These are phyloP conservation scores for Pisolithus tinctorius DNA, from an alignment of 768 basidiomycete species.

Conservation along the genomic window DNA sequence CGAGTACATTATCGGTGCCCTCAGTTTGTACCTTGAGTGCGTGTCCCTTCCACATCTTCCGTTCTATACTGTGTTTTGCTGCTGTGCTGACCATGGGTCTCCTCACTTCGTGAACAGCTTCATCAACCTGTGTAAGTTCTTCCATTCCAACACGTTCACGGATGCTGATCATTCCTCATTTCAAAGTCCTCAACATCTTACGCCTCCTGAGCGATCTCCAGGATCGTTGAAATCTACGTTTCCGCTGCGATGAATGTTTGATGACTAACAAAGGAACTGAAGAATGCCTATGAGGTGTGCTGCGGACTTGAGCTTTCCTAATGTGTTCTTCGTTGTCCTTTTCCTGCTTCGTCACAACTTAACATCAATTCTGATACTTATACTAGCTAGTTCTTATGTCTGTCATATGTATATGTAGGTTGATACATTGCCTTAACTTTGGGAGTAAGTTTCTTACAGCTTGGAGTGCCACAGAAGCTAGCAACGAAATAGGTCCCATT, in stretches of 20 bases:
- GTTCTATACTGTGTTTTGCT: not conserved
- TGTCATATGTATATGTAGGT: not conserved
- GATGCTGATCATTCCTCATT: not conserved
- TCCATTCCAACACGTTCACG: not conserved
- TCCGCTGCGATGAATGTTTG: not conserved
- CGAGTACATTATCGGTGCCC: conserved; percentile 86
- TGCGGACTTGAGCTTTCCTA: too few species aligned
- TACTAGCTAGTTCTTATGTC: not conserved
- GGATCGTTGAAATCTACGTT: conserved; percentile 27
- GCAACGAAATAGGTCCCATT: too few species aligned
- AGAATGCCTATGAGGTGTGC: not conserved
- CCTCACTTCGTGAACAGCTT: conserved; percentile 41
- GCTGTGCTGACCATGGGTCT: conserved; percentile 12
- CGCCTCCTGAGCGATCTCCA: conserved; percentile 63
- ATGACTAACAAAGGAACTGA: not conserved
- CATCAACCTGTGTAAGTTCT: conserved; percentile 73
- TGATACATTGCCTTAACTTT: not conserved
- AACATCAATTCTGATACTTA: not conserved
- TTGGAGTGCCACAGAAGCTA: too few species aligned
- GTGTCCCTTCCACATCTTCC: conserved; percentile 23
- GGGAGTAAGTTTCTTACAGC: too few species aligned
- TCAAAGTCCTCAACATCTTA: conserved; percentile 73
- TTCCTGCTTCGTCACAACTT: too few species aligned
- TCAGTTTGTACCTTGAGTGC: conserved; percentile 92
- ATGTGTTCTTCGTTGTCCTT: too few species aligned